These are phyloP conservation scores for Chlamydomonas eustigma DNA, from an alignment of 139 green algal genomes.

Conservation along the genomic window DNA sequence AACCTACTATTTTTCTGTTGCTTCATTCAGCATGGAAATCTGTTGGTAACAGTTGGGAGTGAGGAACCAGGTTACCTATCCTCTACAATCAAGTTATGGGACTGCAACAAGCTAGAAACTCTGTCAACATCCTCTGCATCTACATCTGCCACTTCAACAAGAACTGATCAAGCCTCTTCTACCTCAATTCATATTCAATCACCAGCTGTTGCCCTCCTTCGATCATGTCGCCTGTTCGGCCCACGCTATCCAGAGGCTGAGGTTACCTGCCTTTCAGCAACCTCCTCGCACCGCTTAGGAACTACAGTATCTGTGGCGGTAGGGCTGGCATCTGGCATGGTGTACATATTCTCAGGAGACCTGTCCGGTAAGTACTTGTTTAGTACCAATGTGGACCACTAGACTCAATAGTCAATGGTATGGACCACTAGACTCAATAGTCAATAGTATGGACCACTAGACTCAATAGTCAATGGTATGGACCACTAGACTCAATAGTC, in stretches of 20 bases:
- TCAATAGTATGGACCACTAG: too few species aligned
- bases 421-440: too few species aligned
- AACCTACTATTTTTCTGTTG: too few species aligned
- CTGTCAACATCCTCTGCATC: background rate
- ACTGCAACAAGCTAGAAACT: slow-evolving; percentile 14
- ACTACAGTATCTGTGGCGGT: slow-evolving; percentile 25
- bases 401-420: too few species aligned
- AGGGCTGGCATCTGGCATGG: slow-evolving; percentile 32
- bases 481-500: too few species aligned
- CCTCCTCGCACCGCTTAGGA: slow-evolving; percentile 13
- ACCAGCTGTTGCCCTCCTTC: background rate
- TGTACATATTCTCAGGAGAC: slow-evolving; percentile 40
- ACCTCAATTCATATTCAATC: background rate
- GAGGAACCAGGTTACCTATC: slow-evolving; percentile 53
- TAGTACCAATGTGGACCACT: too few species aligned
- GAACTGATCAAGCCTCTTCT: background rate
- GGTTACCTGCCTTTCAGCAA: slow-evolving; percentile 37
- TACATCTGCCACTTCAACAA: background rate
- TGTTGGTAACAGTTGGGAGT: slow-evolving; percentile 44
- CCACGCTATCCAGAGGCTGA: slow-evolving; percentile 51
- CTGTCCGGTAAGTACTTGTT: slow-evolving; percentile 4
- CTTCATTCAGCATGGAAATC: slow-evolving; percentile 18
- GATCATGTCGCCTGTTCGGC: slow-evolving; percentile 28
- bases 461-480: too few species aligned
- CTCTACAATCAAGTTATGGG: slow-evolving; percentile 57